Base-by-base conservation (phyloP, 2,329 filamentous ascomycete genomes). In the Ceratocystis eucalypticola region DNA sequence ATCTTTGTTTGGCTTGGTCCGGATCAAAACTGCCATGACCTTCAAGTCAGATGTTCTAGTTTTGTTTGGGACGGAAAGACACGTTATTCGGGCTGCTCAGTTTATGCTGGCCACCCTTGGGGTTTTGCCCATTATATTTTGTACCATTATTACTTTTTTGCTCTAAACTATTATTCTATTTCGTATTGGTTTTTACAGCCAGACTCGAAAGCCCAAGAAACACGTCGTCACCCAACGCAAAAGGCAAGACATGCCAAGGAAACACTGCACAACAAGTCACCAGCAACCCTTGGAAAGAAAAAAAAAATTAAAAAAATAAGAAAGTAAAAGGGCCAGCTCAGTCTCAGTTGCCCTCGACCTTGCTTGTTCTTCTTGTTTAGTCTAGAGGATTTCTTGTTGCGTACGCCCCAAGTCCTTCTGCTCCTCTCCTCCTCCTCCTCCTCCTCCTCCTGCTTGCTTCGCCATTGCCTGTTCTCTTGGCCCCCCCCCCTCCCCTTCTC, bases 201-300 rank as follows among this genome's bases (percentile, higher is more conserved):
- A 20, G 20, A 48, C 46, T 48, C 20, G n/a, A 17, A 41, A n/a
- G 48, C 12, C 48, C 48, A 53, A 53, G 53, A 33, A 33, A 57
- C 53, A 57, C 53, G 53, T 57, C 28, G 53, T 57, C 53, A 57
- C 53, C 53, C 53, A 57, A 57, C 28, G 53, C 53, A 57, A 57
- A 57, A 57, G 53, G 53, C 53, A 57, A 57, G 53, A 57, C 53
- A 57, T 57, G 53, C 53, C 53, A 57, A 57, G 53, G 53, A 57
- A 57, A 30, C 28, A 57, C 53, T 57, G 28, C 48, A 57, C 53
- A 57, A 33, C 53, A 57, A n/a, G 28, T 53, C 53, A 57, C 25
- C 4, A 17, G 10, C 28, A 30, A 15, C 50, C 50, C 50, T 25
- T 12, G 46, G 25, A 15, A 55, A 30, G 3, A 4, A 55, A 55